Conservation (phyloP, 1,284 basidiomycete species). For the Cryptococcus sp. region DNA sequence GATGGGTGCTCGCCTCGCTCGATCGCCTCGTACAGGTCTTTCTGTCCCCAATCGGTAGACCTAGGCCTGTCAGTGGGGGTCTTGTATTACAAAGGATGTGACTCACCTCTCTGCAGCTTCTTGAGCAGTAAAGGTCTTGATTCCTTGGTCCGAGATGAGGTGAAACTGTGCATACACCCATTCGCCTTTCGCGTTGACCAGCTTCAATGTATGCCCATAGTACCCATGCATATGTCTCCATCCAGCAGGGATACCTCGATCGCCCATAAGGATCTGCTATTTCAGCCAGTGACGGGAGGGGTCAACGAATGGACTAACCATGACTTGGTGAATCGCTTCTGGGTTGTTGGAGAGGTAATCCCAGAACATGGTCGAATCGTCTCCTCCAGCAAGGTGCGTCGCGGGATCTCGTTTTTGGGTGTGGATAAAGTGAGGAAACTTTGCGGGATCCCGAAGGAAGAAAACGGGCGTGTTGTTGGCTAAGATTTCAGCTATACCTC, state of each 20-base stretch:
- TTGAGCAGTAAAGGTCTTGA: conserved; percentile 54
- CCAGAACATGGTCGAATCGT: conserved; percentile 52
- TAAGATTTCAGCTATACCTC: neutral
- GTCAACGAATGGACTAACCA: conserved; percentile 43
- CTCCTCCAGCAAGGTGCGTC: conserved; percentile 49
- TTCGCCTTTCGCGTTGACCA: conserved; percentile 71
- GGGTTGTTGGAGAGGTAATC: conserved; percentile 90
- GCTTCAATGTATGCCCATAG: conserved; percentile 88
- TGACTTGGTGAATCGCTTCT: conserved; percentile 83
- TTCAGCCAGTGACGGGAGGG: no score
- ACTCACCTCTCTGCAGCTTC: conserved; percentile 37
- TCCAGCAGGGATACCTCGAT: conserved; percentile 81
- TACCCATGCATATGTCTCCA: conserved; percentile 82
- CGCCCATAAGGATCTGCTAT: conserved; percentile 46
- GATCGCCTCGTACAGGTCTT: conserved; percentile 66
- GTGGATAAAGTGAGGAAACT: conserved; percentile 79
- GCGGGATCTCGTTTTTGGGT: conserved; percentile 69
- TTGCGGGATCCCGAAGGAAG: conserved; percentile 60
- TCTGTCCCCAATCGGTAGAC: conserved; percentile 75
- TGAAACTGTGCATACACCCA: conserved; percentile 83
- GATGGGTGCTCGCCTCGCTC: conserved; percentile 59
- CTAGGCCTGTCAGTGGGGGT: conserved; percentile 19
- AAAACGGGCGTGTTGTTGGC: conserved; percentile 89
- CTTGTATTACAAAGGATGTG: neutral
- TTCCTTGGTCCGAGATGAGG: conserved; percentile 65